Evolutionary conservation across 2,329 filamentous ascomycete genomes (phyloP).

Genomic region (Phaeosphaeriaceae sp.): DNA sequence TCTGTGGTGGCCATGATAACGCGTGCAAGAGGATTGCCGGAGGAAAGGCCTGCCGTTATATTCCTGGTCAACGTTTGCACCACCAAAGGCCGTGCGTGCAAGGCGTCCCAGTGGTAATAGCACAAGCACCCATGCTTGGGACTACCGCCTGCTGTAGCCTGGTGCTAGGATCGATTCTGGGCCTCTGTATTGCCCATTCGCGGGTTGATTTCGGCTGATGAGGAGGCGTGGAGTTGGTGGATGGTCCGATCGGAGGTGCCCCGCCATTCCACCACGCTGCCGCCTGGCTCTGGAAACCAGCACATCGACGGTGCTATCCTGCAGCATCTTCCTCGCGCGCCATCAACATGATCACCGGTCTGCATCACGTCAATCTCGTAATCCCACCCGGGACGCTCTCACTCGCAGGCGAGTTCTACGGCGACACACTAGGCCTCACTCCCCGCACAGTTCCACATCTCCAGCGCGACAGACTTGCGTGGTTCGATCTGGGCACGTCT

Average conservation of each 20-base stretch:
- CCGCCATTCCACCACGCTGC: neutral
- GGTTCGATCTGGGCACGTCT: conserved; percentile 65
- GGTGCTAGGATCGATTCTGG: neutral
- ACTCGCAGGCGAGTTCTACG: conserved; percentile 20
- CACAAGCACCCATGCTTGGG: neutral
- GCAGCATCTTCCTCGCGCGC: neutral
- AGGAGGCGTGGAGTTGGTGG: neutral
- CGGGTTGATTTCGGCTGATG: neutral
- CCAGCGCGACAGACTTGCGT: conserved; percentile 61
- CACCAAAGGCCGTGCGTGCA: neutral
- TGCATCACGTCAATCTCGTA: conserved; percentile 26
- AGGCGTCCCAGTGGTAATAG: neutral
- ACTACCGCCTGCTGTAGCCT: neutral
- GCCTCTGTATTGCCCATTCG: neutral
- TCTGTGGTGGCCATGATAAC: neutral
- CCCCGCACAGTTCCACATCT: conserved; percentile 60
- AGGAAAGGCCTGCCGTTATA: no score
- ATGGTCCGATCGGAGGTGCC: neutral
- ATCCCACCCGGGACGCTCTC: conserved; percentile 15
- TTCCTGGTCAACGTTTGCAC: neutral
- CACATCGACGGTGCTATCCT: neutral
- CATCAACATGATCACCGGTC: conserved; percentile 20
- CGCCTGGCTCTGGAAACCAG: neutral
- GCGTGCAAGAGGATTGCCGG: neutral
- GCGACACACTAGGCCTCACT: conserved; percentile 61